Percentiles rank a stretch among this genome's conserved stretches.
Conservation (phyloP, 2,329 filamentous ascomycete species). For the Exophiala sp. region DNA sequence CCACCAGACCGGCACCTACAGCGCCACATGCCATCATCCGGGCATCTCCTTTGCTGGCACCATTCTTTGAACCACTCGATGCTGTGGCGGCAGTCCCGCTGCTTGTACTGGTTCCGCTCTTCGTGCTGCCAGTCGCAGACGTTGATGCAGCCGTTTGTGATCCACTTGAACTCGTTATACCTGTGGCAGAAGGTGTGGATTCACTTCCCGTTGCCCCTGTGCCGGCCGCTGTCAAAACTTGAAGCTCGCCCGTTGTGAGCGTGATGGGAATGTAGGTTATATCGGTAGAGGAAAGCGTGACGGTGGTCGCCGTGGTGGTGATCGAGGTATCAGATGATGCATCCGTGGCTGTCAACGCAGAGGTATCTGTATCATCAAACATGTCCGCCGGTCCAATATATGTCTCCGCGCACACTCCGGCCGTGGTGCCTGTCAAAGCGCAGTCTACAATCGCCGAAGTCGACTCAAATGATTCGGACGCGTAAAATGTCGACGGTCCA, state of each 20-base stretch:
- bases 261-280: slow-evolving; percentile 14
- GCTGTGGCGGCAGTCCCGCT: background rate
- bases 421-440: slow-evolving; percentile 21
- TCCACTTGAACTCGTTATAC: background rate
- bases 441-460: slow-evolving; percentile 19
- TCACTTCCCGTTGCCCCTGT: slow-evolving; percentile 7
- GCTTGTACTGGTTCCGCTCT: no score
- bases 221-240: background rate
- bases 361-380: slow-evolving; percentile 6
- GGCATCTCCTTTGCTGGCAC: slow-evolving; percentile 5
- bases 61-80: slow-evolving; percentile 4
- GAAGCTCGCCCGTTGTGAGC: background rate
- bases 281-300: slow-evolving; percentile 8
- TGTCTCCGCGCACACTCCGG: slow-evolving; percentile 19
- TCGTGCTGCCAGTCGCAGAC: no score
- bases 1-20: slow-evolving; percentile 10
- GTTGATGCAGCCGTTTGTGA: no score
- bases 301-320: slow-evolving; percentile 12
- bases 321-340: slow-evolving; percentile 3
- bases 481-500: slow-evolving; percentile 19
- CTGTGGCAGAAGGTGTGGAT: slow-evolving; percentile 6
- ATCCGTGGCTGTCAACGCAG: slow-evolving; percentile 3
- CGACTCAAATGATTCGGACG: slow-evolving; percentile 10
- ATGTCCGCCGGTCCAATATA: slow-evolving; percentile 16
- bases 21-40: slow-evolving; percentile 2